Percentiles rank a stretch among this genome's conserved stretches.
phyloP scores from a whole-genome alignment of 2,329 filamentous ascomycete genomes.

The Aspergillus novofumigatus region DNA sequence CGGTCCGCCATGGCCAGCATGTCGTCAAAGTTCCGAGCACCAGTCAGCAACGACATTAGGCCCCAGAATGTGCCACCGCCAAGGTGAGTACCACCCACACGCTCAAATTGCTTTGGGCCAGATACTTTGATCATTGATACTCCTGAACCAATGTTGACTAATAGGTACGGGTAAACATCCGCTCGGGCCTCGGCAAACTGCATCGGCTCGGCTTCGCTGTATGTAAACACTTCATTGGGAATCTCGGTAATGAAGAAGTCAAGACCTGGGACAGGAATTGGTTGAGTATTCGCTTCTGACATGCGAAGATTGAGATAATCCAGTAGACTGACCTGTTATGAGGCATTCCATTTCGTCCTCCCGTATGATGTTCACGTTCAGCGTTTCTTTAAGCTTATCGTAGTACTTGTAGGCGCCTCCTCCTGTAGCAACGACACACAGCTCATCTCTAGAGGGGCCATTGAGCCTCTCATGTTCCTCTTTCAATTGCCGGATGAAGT shows the following conservation, averaged over 20 bases:
- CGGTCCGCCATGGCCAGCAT: conserved; percentile 90
- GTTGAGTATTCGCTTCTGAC: background rate
- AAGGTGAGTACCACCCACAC: conserved; percentile 90
- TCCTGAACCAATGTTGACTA: conserved; percentile 97
- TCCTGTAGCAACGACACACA: conserved; percentile 93
- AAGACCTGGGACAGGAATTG: conserved; percentile 56
- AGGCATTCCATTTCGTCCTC: conserved; percentile 99
- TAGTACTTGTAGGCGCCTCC: conserved; percentile 97
- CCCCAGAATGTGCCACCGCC: conserved; percentile 98
- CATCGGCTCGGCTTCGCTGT: conserved; percentile 87
- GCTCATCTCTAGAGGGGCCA: conserved; percentile 62
- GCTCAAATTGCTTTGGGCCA: conserved; percentile 77
- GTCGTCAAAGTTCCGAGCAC: conserved; percentile 93
- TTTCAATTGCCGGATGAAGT: conserved; percentile 83
- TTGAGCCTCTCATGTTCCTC: conserved; percentile 74
- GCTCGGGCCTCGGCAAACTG: conserved; percentile 71
- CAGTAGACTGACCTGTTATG: conserved; percentile 67
- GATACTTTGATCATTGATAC: conserved; percentile 97
- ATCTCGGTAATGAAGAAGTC: conserved; percentile 99
- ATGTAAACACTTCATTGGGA: conserved; percentile 93
- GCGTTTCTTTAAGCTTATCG: conserved; percentile 75
- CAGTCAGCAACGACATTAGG: conserved; percentile 82
- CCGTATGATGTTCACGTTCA: conserved; percentile 81
- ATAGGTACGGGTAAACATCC: conserved; percentile 93
- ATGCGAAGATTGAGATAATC: background rate